Conservation (phyloP, 371 early-diverging fungal genomes). For the Mucor indicus region DNA sequence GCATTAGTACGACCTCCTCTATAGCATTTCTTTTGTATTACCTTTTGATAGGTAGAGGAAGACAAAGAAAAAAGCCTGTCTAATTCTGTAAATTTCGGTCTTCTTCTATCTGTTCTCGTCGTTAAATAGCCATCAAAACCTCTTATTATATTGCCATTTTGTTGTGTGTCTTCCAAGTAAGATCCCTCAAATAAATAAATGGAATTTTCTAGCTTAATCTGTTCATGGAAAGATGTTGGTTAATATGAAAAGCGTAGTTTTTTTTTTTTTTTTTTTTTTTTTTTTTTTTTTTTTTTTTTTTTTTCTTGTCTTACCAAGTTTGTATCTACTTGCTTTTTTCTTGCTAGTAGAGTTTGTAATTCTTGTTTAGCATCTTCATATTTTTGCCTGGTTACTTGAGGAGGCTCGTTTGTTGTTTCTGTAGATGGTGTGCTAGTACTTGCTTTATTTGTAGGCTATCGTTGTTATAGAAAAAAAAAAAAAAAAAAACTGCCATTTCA, state of each 20-base stretch:
- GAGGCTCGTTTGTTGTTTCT: too few relatives aligned
- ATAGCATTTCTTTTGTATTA: not conserved
- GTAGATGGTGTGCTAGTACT: constrained; percentile 10
- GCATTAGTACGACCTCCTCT: too few relatives aligned
- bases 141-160: constrained; percentile 75
- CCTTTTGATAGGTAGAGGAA: constrained; percentile 64
- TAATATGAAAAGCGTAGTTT: too few relatives aligned
- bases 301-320: constrained; percentile 41
- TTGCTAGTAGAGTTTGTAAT: constrained; percentile 47
- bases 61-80: constrained; percentile 64
- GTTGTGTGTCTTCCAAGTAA: constrained; percentile 78
- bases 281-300: constrained; percentile 1
- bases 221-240: not conserved
- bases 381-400: constrained; percentile 48
- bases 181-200: constrained; percentile 78
- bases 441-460: too few relatives aligned
- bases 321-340: constrained; percentile 59
- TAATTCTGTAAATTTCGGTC: constrained; percentile 53
- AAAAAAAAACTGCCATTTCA: too few relatives aligned
- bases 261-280: not conserved
- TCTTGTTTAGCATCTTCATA: constrained; percentile 58
- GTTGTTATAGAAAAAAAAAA: too few relatives aligned
- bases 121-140: constrained; percentile 78
- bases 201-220: constrained; percentile 61
- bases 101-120: constrained; percentile 49